A percentile compares a stretch with the other conserved stretches of the same genome.
Conservation (phyloP, 192 early-diverging fungal genomes). For the Ambispora gerdemannii region DNA sequence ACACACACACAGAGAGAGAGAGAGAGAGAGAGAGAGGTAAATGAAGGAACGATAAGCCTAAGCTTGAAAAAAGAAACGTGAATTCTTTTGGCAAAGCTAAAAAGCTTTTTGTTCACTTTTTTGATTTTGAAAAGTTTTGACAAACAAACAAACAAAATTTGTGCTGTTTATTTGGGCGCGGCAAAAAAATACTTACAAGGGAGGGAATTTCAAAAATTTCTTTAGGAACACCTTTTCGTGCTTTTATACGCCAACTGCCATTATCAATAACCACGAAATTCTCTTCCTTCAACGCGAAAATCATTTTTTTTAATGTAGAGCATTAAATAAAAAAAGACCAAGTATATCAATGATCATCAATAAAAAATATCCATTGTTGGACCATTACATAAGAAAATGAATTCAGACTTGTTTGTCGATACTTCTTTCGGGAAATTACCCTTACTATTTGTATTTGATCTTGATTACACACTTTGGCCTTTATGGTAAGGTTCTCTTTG, state of each 20-base stretch:
- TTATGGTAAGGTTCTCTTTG: constrained; percentile 35
- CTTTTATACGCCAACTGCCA: constrained; percentile 75
- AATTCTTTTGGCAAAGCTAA: constrained; percentile 20
- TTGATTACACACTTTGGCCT: constrained; percentile 45
- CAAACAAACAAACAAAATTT: not conserved
- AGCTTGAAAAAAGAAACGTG: not conserved
- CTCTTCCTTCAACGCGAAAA: constrained; percentile 68
- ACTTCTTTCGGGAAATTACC: constrained; percentile 28
- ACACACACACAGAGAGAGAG: no score
- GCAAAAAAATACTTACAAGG: constrained; percentile 49
- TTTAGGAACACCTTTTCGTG: constrained; percentile 59
- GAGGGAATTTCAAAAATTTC: constrained; percentile 74
- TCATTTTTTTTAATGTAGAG: no score
- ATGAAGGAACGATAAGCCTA: constrained; percentile 1
- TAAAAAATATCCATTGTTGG: no score
- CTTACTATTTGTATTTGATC: constrained; percentile 43
- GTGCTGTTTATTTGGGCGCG: not conserved
- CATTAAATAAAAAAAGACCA: no score
- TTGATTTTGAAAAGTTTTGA: not conserved
- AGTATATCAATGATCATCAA: no score
- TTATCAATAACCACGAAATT: constrained; percentile 86
- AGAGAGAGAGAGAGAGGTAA: not conserved
- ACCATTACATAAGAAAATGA: no score
- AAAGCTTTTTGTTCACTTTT: not conserved
- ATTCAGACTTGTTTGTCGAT: no score